Evolutionary conservation across 2,329 filamentous ascomycete species (phyloP), one percentile per base, ranked within the genome.

Genomic region (Ascomycota sp.): DNA sequence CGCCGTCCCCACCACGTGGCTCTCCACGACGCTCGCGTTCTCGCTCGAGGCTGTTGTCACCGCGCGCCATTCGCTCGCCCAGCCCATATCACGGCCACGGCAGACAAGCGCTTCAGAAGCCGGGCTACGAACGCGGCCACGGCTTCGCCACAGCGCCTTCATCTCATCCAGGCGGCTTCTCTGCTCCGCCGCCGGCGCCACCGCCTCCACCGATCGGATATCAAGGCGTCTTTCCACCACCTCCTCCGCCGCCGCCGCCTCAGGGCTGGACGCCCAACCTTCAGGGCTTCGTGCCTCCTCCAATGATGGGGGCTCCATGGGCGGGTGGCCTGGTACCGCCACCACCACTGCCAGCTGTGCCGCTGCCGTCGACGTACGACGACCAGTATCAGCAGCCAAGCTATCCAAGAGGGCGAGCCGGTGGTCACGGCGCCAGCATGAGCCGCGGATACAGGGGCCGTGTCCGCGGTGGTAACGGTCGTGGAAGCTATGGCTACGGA

Each of bases 151-250:
- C 24, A 11, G 25, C 29, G 33, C 36, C 36, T 27, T 25, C 21
- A 9, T 27, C 27, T 6, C 29, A 21, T 6, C 10, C 25, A 6
- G 36, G 27, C 11, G 25, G 16, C 26, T 33, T 35, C 25, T 25
- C 35, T 10, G 30, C 31, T 8, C 35, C 35, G 6, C 36, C 32
- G 13, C 35, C 32, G 9, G 33, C 36, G 25, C 36, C 50, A 8
- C 35, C 32, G 13, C 36, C 36, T n/a, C 36, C 50, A 0, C 55
- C 55, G 8, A 41, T 42, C 10, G 54, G 55, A 6, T 60, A 55
- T 34, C 48, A 51, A 33, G 58, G 57, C 2, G 49, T 51, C 9
- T 62, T 59, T 58, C 58, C 57, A 6, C 50, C 48, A 2, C 50
- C 49, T 0, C 52, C 49, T 1, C 47, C 48, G n/a, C 49, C 44